Base-by-base conservation (phyloP, 441 rosid genomes). In the Gossypium schwendimanii region DNA sequence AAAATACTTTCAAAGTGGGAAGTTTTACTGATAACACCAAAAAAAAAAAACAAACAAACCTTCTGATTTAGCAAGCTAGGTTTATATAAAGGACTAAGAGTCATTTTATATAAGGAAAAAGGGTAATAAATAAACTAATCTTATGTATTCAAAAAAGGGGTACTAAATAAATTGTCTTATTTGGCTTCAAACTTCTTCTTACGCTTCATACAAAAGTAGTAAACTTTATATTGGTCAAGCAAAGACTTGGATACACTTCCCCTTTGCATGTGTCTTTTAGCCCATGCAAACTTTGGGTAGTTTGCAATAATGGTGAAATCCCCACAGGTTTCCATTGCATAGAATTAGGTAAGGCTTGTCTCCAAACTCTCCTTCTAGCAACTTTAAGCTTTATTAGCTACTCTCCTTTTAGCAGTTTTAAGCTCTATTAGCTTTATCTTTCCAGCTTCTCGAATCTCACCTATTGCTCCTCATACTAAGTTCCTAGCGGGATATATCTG, bases 261-360 rank as follows among this genome's bases (percentile, higher is more conserved):
- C 62, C 21, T 72, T 9, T 72, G 36, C 61, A 62, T 49, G 52
- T 69, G 63, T 7, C 75, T 61, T 52, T 62, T 72, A 15, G 74
- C 66, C 73, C 65, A 70, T 10, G 33, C 14, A 44, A 70, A 33
- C 36, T 55, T 55, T 2, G 73, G 73, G 36, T 36, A 54, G 52
- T 70, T 18, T 18, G 17, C 39, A 23, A 10, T 9, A 2, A 72
- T 71, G 45, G 45, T 60, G 49, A 71, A 60, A 24, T 59, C 12
- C 24, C 66, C 74, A 45, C 47, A 58, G 6, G 57, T 45, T 33
- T 71, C 67, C 26, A 59, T 6, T 4, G 23, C 47, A 45, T 71
- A 71, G 18, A 71, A 71, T 55, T 9, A 72, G 33, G 18, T 15
- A 62, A 17, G 69, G 28, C 52, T 62, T 62, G 15, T 62, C 69